Evolutionary conservation across 2,329 filamentous ascomycete genomes (phyloP), one percentile per base, ranked within the genome.

Genomic region (Biscogniauxia marginata): DNA sequence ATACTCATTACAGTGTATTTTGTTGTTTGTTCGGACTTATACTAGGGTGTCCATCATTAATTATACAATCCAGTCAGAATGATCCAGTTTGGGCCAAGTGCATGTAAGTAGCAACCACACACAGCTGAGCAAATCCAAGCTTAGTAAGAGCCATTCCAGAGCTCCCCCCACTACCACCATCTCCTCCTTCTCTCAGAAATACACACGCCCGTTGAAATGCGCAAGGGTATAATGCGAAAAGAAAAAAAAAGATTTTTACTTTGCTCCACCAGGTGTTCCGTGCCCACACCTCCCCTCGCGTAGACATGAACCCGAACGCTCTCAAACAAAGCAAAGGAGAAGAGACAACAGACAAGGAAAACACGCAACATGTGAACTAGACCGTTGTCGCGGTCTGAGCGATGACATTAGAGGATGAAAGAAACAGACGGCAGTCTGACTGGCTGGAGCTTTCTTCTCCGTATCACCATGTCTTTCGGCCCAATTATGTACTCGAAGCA

Each of bases 201-300:
- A 49, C 23, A 53, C 45, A 47, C 44, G 51, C 53, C 53, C 56
- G 53, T 50, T 62, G 56, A 60, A 63, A 64, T 63, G 61, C 65
- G 61, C 63, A 65, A 60, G 65, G 65, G 65, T 69, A 69, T 69
- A 69, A 62, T 67, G 66, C 63, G 57, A 51, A 46, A 23, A 53
- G 54, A 53, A 56, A 60, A 43, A 57, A 47, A 53, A 30, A n/a
- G n/a, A n/a, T n/a, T n/a, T n/a, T n/a, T n/a, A n/a, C n/a, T 46
- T 16, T 9, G 11, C 9, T 46, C 7, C 19, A 18, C 18, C 9
- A 46, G 44, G 11, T 7, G 44, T 13, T 16, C 9, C n/a, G n/a
- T 39, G 30, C 30, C 30, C 30, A 39, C 30, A 16, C 9, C 30
- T 39, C 30, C 30, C n/a, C 30, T 16, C 13, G 30, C 30, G 30